Evolutionary conservation across 164 flowering plant genomes (phyloP).

Genomic region (Vitis rupestris): DNA sequence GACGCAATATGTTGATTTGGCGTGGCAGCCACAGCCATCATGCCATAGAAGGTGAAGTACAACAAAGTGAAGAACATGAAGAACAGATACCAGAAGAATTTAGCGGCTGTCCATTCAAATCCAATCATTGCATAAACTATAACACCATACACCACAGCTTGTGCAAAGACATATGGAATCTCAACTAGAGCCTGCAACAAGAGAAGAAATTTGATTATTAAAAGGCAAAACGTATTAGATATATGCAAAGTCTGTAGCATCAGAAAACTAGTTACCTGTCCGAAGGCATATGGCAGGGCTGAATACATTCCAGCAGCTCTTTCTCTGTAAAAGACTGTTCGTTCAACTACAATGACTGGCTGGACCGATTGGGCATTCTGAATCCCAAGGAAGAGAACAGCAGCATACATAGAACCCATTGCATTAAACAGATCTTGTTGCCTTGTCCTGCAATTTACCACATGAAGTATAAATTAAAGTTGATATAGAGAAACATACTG

Average conservation of each 20-base stretch:
- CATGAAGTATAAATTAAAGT: not conserved
- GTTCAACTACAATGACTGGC: slow-evolving; percentile 39
- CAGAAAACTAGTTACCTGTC: slow-evolving; percentile 23
- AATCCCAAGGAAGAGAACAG: slow-evolving; percentile 37
- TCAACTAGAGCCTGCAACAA: slow-evolving; percentile 35
- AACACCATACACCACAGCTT: slow-evolving; percentile 31
- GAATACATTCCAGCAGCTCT: slow-evolving; percentile 53
- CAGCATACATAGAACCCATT: slow-evolving; percentile 46
- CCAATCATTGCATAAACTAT: slow-evolving; percentile 44
- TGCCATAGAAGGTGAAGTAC: slow-evolving; percentile 47
- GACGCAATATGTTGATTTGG: slow-evolving; percentile 32
- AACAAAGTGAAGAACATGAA: slow-evolving; percentile 38
- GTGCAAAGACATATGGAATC: slow-evolving; percentile 35
- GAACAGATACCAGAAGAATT: slow-evolving; percentile 39
- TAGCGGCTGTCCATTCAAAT: slow-evolving; percentile 37
- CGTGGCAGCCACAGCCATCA: slow-evolving; percentile 41
- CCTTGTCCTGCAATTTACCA: slow-evolving; percentile 20
- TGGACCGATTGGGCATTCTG: slow-evolving; percentile 38
- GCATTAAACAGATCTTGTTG: slow-evolving; percentile 42
- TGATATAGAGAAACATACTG: no score
- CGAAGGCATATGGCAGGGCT: slow-evolving; percentile 42
- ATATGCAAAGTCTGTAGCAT: not conserved
- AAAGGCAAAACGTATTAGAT: no score
- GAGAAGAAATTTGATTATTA: not conserved
- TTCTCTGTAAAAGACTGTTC: slow-evolving; percentile 48